Percentiles rank a stretch among this genome's conserved stretches.
These are phyloP conservation scores for Epichloe hybrida DNA, from an alignment of 2,329 filamentous ascomycete genomes.

Conservation along the genomic window DNA sequence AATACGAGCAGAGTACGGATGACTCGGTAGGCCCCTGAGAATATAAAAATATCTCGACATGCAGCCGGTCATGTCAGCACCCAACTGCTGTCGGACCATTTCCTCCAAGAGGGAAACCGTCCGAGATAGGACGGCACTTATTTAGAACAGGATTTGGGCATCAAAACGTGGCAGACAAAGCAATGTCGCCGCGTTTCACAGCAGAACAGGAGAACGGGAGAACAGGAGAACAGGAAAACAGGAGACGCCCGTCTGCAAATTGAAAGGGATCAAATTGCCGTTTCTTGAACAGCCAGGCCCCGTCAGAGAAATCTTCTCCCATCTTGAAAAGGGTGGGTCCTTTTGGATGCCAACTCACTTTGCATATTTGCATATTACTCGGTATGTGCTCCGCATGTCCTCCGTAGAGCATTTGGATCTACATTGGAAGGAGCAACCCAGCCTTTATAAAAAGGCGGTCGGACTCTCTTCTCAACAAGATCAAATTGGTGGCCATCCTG, in stretches of 20 bases:
- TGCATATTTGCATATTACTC: constrained; percentile 2
- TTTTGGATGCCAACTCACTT: constrained; percentile 7
- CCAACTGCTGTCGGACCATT: not conserved
- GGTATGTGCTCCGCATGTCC: no score
- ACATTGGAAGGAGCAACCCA: constrained; percentile 2
- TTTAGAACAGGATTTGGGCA: not conserved
- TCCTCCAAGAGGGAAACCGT: not conserved
- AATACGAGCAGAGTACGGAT: no score
- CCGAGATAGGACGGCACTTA: not conserved
- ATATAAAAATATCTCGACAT: not conserved
- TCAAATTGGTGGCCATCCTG: not conserved
- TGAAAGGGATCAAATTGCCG: not conserved
- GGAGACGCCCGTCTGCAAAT: not conserved
- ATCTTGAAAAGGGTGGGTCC: constrained; percentile 1
- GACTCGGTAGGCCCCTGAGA: not conserved
- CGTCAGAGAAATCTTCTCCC: not conserved
- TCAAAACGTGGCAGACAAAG: constrained; percentile 1
- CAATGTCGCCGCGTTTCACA: not conserved
- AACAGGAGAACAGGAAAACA: not conserved
- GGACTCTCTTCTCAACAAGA: not conserved
- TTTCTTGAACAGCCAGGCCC: not conserved
- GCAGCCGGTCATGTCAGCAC: not conserved
- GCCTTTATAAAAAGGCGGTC: constrained; percentile 6
- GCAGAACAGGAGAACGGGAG: not conserved
- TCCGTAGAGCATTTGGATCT: not conserved